Evolutionary conservation across 1,284 basidiomycete species (phyloP).

Genomic region (Vanrija humicola): DNA sequence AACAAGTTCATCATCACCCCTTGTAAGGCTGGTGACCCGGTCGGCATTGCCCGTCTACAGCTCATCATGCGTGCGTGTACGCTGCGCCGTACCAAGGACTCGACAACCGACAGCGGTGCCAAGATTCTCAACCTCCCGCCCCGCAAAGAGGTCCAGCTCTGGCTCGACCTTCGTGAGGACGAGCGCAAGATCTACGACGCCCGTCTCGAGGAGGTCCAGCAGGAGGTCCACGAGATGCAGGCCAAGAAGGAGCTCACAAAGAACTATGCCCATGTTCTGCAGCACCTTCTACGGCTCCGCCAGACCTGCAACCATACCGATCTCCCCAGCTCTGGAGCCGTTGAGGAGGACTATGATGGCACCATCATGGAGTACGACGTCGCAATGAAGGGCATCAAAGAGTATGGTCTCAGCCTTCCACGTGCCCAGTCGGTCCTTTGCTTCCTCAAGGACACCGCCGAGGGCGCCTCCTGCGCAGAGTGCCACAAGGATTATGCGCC

Average conservation of each 20-base stretch:
- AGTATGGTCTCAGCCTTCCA: conserved; percentile 71
- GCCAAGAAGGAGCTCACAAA: conserved; percentile 80
- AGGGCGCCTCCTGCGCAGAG: conserved; percentile 79
- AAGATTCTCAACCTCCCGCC: conserved; percentile 82
- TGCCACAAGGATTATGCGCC: conserved; percentile 73
- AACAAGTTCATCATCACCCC: conserved; percentile 87
- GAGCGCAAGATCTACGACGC: conserved; percentile 88
- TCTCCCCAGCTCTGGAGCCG: conserved; percentile 61
- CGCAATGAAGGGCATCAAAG: conserved; percentile 66
- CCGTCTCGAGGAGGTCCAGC: conserved; percentile 53
- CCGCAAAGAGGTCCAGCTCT: conserved; percentile 76
- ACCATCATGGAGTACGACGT: conserved; percentile 72
- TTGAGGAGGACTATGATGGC: conserved; percentile 53
- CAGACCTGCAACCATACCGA: conserved; percentile 98
- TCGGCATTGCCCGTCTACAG: conserved; percentile 89
- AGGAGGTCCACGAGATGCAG: conserved; percentile 62
- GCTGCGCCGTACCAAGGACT: conserved; percentile 91
- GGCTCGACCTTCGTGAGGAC: conserved; percentile 74
- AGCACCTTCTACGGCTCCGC: conserved; percentile 88
- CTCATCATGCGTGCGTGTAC: conserved; percentile 97
- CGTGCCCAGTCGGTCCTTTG: conserved; percentile 76
- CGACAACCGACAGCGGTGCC: conserved; percentile 72
- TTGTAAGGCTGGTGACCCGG: conserved; percentile 84
- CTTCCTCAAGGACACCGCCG: conserved; percentile 70
- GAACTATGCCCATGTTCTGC: conserved; percentile 95